Evolutionary conservation across 805 yeast species (phyloP).

Genomic region (Candida nonsorbophila): DNA sequence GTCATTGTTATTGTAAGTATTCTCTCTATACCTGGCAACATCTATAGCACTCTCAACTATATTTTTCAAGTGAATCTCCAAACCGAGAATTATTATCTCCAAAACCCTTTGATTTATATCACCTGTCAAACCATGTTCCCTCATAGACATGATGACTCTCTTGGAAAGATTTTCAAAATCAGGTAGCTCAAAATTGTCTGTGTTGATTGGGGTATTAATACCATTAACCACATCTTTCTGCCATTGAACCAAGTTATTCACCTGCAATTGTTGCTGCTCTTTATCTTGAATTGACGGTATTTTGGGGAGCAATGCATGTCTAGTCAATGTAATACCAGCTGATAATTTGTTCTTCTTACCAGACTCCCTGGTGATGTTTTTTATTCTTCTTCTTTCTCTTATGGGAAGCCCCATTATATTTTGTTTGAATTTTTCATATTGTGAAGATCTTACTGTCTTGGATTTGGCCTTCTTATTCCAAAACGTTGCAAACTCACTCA

Average conservation of each 20-base stretch:
- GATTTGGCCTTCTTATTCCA: conserved; percentile 46
- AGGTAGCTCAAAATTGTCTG: conserved; percentile 77
- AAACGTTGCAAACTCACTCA: conserved; percentile 36
- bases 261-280: conserved; percentile 39
- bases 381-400: conserved; percentile 78
- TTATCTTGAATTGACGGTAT: conserved; percentile 67
- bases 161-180: conserved; percentile 65
- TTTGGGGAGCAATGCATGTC: conserved; percentile 74
- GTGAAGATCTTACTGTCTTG: conserved; percentile 54
- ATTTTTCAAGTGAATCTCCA: conserved; percentile 74
- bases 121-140: conserved; percentile 88
- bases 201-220: conserved; percentile 71
- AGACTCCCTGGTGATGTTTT: conserved; percentile 75
- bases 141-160: conserved; percentile 72
- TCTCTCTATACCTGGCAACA: conserved; percentile 56
- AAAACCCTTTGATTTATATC: conserved; percentile 70
- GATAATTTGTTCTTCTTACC: conserved; percentile 73
- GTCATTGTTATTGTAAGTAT: conserved; percentile 36
- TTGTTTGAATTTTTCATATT: conserved; percentile 75
- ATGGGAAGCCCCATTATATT: conserved; percentile 84
- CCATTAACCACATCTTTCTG: conserved; percentile 90
- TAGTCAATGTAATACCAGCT: conserved; percentile 61
- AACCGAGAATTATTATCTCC: conserved; percentile 74
- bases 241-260: conserved; percentile 66
- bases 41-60: conserved; percentile 73